Conservation (phyloP, 2,329 filamentous ascomycete genomes). For the Colletotrichum chrysophilum region DNA sequence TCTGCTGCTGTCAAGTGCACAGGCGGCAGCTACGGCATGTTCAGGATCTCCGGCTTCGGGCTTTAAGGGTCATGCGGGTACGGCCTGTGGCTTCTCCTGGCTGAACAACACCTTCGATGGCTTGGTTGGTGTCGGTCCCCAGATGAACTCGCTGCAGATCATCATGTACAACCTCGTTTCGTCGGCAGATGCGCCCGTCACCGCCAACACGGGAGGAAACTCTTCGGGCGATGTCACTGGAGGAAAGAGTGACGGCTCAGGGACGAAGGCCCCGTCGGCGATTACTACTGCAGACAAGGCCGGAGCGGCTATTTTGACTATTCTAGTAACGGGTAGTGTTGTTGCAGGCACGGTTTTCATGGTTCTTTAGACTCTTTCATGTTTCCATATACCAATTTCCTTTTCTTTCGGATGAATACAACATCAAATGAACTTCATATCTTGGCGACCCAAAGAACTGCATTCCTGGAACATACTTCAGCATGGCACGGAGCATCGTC, state of each 20-base stretch:
- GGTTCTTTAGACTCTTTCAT: background rate
- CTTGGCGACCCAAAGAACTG: background rate
- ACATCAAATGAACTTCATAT: background rate
- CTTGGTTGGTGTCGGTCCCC: conserved; percentile 60
- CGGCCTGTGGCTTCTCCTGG: conserved; percentile 70
- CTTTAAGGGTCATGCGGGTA: conserved; percentile 49
- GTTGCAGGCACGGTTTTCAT: conserved; percentile 28
- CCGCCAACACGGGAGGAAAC: conserved; percentile 57
- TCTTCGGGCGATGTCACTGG: conserved; percentile 43
- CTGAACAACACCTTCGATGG: conserved; percentile 48
- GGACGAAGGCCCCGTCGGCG: conserved; percentile 3
- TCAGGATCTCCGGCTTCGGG: conserved; percentile 59
- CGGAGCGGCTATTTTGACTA: conserved; percentile 71
- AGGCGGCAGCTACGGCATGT: conserved; percentile 66
- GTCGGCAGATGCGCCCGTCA: conserved; percentile 44
- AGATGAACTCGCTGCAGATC: conserved; percentile 57
- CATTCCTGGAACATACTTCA: background rate
- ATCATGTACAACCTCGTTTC: conserved; percentile 55
- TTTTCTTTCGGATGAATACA: background rate
- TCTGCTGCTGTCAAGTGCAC: conserved; percentile 60
- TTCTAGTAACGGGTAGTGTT: conserved; percentile 55
- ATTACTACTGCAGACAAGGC: conserved; percentile 66
- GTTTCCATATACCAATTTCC: background rate
- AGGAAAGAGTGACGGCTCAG: conserved; percentile 13
- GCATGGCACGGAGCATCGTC: background rate